These are phyloP conservation scores for Fusarium longipes DNA, from an alignment of 2,329 filamentous ascomycete species.

Conservation along the genomic window DNA sequence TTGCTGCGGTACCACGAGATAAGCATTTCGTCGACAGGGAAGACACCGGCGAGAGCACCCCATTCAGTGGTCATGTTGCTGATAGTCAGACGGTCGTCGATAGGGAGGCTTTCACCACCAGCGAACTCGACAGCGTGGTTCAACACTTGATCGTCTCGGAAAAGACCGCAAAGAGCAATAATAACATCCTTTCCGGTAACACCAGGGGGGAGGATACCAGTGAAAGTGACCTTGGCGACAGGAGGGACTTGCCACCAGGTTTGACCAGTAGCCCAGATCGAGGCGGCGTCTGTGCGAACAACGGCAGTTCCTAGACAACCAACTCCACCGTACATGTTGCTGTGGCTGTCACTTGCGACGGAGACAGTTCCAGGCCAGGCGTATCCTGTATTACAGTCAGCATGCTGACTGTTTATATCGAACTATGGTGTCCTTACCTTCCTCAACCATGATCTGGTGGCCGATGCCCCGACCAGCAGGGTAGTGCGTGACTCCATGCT, in stretches of 20 bases:
- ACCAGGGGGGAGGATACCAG: constrained; percentile 77
- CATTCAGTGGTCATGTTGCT: constrained; percentile 86
- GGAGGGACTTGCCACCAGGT: constrained; percentile 94
- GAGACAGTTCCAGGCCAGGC: constrained; percentile 85
- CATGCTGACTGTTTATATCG: neutral
- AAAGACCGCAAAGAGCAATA: constrained; percentile 85
- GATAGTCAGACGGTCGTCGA: constrained; percentile 80
- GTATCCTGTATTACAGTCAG: constrained; percentile 60
- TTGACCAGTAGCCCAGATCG: constrained; percentile 82
- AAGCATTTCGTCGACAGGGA: constrained; percentile 81
- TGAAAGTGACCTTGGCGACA: constrained; percentile 82
- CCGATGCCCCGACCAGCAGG: constrained; percentile 84
- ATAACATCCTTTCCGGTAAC: constrained; percentile 97
- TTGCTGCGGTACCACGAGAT: constrained; percentile 80
- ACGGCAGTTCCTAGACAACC: constrained; percentile 64
- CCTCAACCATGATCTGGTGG: constrained; percentile 90
- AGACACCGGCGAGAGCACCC: constrained; percentile 71
- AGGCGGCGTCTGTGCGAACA: constrained; percentile 87
- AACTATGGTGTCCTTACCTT: constrained; percentile 21
- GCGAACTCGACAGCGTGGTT: constrained; percentile 93
- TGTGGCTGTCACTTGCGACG: constrained; percentile 81
- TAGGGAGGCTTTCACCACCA: constrained; percentile 78
- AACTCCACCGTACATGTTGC: constrained; percentile 77
- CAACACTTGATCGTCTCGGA: constrained; percentile 87
- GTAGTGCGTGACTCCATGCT: constrained; percentile 82